Percentiles rank a stretch among this genome's conserved stretches.
Conservation (phyloP, 441 rosid genomes). For the Lepidium campestre region DNA sequence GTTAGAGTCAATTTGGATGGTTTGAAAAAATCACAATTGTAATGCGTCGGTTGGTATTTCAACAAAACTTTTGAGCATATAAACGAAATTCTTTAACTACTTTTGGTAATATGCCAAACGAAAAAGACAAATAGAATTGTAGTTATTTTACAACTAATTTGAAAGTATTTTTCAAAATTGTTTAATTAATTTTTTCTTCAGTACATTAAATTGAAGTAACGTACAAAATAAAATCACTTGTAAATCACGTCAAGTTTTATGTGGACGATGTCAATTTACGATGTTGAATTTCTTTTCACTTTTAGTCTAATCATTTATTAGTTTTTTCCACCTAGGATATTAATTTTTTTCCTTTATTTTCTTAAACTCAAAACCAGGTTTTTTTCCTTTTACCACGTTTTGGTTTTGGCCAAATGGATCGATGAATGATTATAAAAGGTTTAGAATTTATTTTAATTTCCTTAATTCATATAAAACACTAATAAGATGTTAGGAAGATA, state of each 20-base stretch:
- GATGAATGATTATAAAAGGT: not conserved
- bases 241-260: not conserved
- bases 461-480: not conserved
- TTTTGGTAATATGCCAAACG: not conserved
- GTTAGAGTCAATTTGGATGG: not conserved
- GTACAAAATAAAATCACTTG: not conserved
- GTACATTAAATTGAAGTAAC: not conserved
- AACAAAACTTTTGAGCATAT: constrained; percentile 13
- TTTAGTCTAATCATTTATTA: not conserved
- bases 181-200: not conserved
- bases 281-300: not conserved
- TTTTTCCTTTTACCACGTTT: not conserved
- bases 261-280: not conserved
- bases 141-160: not conserved
- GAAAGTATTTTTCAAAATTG: not conserved
- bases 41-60: constrained; percentile 25
- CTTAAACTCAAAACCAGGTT: too few relatives aligned
- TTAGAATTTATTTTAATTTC: not conserved
- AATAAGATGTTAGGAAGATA: not conserved
- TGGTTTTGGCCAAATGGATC: not conserved
- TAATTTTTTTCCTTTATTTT: too few relatives aligned
- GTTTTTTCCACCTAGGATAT: too few relatives aligned
- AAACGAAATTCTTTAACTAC: constrained; percentile 6
- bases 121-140: constrained; percentile 1
- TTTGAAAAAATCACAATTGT: constrained; percentile 3